Percentiles rank a stretch among this genome's conserved stretches.
These are phyloP conservation scores for Orbilia quercus DNA, from an alignment of 2,329 filamentous ascomycete species.

Conservation along the genomic window DNA sequence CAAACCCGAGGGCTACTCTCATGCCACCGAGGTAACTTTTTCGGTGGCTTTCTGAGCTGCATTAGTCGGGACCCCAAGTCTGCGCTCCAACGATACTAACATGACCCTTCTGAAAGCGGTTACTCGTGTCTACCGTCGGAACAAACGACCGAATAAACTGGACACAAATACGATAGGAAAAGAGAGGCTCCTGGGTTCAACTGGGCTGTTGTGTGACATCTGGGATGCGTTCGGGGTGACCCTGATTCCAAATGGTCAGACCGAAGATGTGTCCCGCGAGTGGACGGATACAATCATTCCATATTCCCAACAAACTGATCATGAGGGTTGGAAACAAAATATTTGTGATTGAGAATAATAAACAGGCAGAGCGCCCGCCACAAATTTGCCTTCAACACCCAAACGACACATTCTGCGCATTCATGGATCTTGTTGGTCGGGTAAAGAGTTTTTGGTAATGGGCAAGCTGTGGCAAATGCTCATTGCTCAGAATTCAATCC, in stretches of 20 bases:
- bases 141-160: constrained; percentile 13
- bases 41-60: constrained; percentile 39
- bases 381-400: constrained; percentile 22
- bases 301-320: constrained; percentile 36
- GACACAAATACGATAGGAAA: background rate
- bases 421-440: constrained; percentile 21
- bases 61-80: constrained; percentile 30
- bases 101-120: constrained; percentile 13
- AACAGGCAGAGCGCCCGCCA: constrained; percentile 12
- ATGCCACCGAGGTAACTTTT: constrained; percentile 38
- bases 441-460: constrained; percentile 26
- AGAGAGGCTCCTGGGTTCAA: background rate
- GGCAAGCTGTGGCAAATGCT: constrained; percentile 46
- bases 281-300: constrained; percentile 35
- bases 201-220: constrained; percentile 16
- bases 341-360: too few relatives aligned
- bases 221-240: constrained; percentile 21
- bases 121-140: constrained; percentile 37
- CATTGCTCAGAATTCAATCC: constrained; percentile 27
- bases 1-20: constrained; percentile 7
- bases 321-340: too few relatives aligned
- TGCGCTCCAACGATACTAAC: constrained; percentile 5
- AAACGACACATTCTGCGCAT: background rate
- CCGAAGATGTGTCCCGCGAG: constrained; percentile 12
- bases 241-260: constrained; percentile 23